Base-by-base conservation (phyloP, 2,329 filamentous ascomycete genomes). In the Fusarium tuaranense region DNA sequence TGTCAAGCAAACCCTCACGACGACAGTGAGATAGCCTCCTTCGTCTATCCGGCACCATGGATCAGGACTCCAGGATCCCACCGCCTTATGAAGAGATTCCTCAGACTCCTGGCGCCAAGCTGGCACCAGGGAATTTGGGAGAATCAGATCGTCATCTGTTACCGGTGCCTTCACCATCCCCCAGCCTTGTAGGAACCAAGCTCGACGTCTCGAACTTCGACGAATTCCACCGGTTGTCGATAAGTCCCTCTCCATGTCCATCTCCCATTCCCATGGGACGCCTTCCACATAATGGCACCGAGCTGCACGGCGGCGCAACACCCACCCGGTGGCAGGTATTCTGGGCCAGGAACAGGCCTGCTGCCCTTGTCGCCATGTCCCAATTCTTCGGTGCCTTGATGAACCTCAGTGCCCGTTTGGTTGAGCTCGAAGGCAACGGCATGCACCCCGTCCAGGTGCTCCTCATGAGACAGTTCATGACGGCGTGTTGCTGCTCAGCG, bases 391-490 rank as follows among this genome's bases (percentile, higher is more conserved):
- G 92, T 2, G 92, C 93, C 0, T 83, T 94, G 63, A 98, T 98
- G 95, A 97, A 97, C 81, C 90, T 97, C 12, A 91, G 91, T 46
- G 94, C 94, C 0, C 88, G 95, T 22, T 82, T 96, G 13, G 85
- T 98, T 44, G 94, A 97, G 80, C 87, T 93, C 20, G 87, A 93
- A 74, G 92, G 90, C 65, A 87, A 91, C 57, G 90, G 90, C 3
- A 92, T 97, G 86, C 91, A 97, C 85, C 94, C 95, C 0, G 92
- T 97, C 74, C 94, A 97, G 83, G 92, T 98, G 69, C 88, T 98
- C 5, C 95, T 97, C 78, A 89, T 90, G 8, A 90, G 95, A 66
- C 95, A 97, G 91, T 85, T 86, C 65, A 89, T 97, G 69, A 97
- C 95, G 0, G 86, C 90, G 2, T 22, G 93, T 4, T 87, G 91